Conservation (phyloP, 2,329 filamentous ascomycete genomes). For the Tolypocladium paradoxum region DNA sequence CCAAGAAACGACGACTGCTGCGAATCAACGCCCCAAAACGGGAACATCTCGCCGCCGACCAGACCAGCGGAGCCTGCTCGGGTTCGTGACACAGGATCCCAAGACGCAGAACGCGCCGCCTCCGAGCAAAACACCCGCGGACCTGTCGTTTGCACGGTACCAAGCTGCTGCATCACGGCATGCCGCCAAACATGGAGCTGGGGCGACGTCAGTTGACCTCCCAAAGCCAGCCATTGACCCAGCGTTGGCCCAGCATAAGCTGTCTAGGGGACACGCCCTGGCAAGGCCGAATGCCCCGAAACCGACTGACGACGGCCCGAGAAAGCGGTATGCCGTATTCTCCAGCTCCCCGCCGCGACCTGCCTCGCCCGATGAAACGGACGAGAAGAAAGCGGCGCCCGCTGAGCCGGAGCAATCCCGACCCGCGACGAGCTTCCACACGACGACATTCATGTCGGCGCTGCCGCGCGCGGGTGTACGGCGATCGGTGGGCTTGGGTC, state of each 20-base stretch:
- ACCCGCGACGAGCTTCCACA: conserved; percentile 36
- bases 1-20: conserved; percentile 6
- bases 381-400: conserved; percentile 12
- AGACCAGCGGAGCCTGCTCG: conserved; percentile 31
- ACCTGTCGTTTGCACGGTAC: conserved; percentile 13
- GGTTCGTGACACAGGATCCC: conserved; percentile 23
- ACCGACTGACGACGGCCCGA: conserved; percentile 15
- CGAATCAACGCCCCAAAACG: conserved; percentile 10
- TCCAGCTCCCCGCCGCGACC: conserved; percentile 43
- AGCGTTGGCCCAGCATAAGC: conserved; percentile 26
- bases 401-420: conserved; percentile 15
- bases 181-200: conserved; percentile 5
- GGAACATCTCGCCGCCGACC: conserved; percentile 20
- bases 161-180: conserved; percentile 13
- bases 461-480: conserved; percentile 27
- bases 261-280: conserved; percentile 25
- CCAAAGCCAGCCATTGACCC: conserved; percentile 16
- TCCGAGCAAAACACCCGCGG: conserved; percentile 6
- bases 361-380: conserved; percentile 8
- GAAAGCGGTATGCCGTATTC: conserved; percentile 43
- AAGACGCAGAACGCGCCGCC: conserved; percentile 6
- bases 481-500: conserved; percentile 32
- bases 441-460: conserved; percentile 35
- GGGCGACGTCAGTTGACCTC: conserved; percentile 2
- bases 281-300: conserved; percentile 20